A percentile compares a stretch with the other conserved stretches of the same genome.
Evolutionary conservation across 371 early-diverging fungal species (phyloP).

Genomic region (Blakeslea trispora): DNA sequence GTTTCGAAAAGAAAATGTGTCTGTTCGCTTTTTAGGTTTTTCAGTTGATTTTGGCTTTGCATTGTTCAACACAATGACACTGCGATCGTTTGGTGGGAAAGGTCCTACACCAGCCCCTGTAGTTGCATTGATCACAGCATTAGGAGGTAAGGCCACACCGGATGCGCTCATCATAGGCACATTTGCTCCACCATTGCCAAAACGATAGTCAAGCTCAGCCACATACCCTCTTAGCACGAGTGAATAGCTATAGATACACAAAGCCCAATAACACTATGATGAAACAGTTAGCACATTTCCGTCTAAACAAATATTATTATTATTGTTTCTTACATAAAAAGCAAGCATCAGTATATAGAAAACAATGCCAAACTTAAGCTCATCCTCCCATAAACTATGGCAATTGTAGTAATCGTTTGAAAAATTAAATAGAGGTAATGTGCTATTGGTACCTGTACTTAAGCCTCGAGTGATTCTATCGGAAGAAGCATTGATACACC

Average conservation of each 20-base stretch:
- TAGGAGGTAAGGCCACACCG: conserved; percentile 12
- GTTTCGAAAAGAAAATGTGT: conserved; percentile 20
- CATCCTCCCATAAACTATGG: conserved; percentile 27
- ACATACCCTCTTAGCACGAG: conserved; percentile 9
- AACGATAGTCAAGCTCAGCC: not conserved
- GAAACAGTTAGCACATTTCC: not conserved
- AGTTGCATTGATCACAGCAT: conserved; percentile 13
- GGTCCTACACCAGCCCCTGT: not conserved
- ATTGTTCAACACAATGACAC: conserved; percentile 25
- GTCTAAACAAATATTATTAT: not conserved
- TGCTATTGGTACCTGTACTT: not conserved
- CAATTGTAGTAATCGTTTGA: conserved; percentile 30
- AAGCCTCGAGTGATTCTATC: not conserved
- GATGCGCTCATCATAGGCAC: conserved; percentile 10
- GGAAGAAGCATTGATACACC: conserved; percentile 21
- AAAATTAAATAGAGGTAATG: conserved; percentile 7
- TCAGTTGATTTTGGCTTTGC: conserved; percentile 22
- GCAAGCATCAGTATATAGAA: conserved; percentile 23
- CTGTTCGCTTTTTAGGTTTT: conserved; percentile 13
- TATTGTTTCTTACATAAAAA: conserved; percentile 28
- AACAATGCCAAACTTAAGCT: conserved; percentile 32
- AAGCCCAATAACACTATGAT: conserved; percentile 25
- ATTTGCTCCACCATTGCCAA: conserved; percentile 8
- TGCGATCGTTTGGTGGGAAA: conserved; percentile 7
- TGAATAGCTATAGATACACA: conserved; percentile 22